Evolutionary conservation across 2,329 filamentous ascomycete genomes (phyloP), one percentile per base, ranked within the genome.

Genomic region (Colletotrichum sojae): DNA sequence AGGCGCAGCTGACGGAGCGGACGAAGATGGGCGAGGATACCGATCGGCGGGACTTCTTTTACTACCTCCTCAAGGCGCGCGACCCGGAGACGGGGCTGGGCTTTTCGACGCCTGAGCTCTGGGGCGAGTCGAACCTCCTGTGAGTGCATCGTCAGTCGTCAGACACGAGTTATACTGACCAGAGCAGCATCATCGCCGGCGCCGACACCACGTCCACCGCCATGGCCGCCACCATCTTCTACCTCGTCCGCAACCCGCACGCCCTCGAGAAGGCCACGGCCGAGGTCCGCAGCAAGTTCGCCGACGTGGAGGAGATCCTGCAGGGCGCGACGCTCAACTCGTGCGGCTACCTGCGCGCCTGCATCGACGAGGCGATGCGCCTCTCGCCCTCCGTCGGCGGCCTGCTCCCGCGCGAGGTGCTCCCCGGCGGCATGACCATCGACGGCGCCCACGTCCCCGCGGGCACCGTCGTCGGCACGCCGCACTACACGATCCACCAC

Each of bases 1-100:
- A 90, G 57, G 82, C 84, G 2, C 91, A 93, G 78, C 85, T 92
- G 48, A 86, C 86, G 15, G 88, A 92, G 74, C 86, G 91, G 25
- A 92, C 90, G 56, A 88, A 89, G 70, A 81, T 91, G 27, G 90
- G 90, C 31, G 89, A 89, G 72, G 89, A 88, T 72, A 90, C 86
- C 55, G 90, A 89, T 73, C 90, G 91, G 40, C 89, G 90, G 65
- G 92, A 94, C 76, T 93, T 94, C 82, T 93, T 94, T 81, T 90
- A 92, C 79, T 90, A 93, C 77, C 85, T 94, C 12, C 86, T 94
- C 69, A 90, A 90, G 75, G 91, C 91, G 8, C 87, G 88, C 46
- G 91, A 94, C 72, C 90, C 91, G 13, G 90, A 93, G 75, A 92
- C 91, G 0, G 91, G 91, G 60, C 84, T 87, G 66, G 89, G 89